These are phyloP conservation scores for Saccharomycopsis oosterbeekiorum DNA, from an alignment of 805 yeast genomes.

Conservation along the genomic window DNA sequence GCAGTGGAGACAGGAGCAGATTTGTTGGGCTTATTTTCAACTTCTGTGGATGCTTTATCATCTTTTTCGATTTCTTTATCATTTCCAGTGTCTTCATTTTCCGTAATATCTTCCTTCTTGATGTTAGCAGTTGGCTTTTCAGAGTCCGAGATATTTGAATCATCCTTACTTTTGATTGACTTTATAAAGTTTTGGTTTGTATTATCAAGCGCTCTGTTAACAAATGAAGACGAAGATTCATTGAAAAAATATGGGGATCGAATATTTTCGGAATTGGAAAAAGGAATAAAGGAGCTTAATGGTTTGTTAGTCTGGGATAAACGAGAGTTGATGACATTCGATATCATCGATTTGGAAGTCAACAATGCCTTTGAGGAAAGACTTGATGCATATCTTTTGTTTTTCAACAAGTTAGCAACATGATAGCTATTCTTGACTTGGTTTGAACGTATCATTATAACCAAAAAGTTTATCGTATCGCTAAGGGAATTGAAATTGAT, in stretches of 20 bases:
- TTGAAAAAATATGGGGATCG: neutral
- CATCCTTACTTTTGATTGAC: neutral
- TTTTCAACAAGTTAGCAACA: neutral
- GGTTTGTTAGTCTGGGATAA: neutral
- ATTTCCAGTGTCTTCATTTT: neutral
- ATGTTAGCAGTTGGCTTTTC: neutral
- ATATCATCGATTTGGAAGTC: neutral
- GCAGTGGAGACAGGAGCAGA: neutral
- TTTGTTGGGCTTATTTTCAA: neutral
- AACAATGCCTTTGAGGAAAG: neutral
- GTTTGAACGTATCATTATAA: neutral
- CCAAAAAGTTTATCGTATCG: neutral
- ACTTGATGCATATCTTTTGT: neutral
- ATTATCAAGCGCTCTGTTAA: neutral
- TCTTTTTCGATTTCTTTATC: neutral
- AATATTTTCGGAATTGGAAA: neutral
- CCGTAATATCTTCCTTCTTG: neutral
- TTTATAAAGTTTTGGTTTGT: neutral
- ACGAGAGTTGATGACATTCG: neutral
- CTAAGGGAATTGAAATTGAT: no score
- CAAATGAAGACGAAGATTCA: neutral
- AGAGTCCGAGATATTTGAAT: neutral
- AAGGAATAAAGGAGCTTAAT: neutral
- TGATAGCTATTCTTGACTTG: neutral
- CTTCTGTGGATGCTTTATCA: neutral